These are phyloP conservation scores for Dryas alaskensis DNA, from an alignment of 306 rosid species.

Conservation along the genomic window DNA sequence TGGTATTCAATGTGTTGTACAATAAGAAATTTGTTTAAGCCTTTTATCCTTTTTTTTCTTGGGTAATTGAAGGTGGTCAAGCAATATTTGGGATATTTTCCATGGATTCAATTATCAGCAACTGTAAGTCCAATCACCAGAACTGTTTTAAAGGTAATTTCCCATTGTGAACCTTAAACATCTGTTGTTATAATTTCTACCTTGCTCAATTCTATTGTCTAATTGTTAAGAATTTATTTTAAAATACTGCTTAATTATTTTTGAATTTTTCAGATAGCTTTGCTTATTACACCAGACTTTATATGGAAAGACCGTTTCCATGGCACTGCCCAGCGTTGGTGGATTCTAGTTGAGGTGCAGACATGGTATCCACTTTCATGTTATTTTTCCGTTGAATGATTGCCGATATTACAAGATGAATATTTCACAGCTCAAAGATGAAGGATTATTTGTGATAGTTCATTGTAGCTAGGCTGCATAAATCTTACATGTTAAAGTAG, in stretches of 20 bases:
- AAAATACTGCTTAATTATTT: constrained; percentile 1
- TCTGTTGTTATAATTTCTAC: not conserved
- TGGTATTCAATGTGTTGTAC: constrained; percentile 12
- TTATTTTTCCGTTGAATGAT: constrained; percentile 9
- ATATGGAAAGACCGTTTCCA: constrained; percentile 94
- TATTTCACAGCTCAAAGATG: too few relatives aligned
- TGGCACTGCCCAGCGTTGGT: constrained; percentile 85
- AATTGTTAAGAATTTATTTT: not conserved
- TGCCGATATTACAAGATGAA: not conserved
- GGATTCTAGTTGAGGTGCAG: constrained; percentile 95
- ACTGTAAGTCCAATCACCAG: constrained; percentile 95
- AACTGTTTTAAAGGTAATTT: constrained; percentile 85
- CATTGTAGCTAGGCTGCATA: not conserved
- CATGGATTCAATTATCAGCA: constrained; percentile 86
- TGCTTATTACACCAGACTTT: constrained; percentile 64
- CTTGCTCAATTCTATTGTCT: not conserved
- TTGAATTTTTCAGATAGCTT: constrained; percentile 57
- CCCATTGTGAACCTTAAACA: not conserved
- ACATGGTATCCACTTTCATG: constrained; percentile 12
- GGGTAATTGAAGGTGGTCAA: constrained; percentile 57
- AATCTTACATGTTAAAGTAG: not conserved
- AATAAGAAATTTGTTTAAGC: constrained; percentile 11
- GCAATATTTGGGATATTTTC: constrained; percentile 83
- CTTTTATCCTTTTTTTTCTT: constrained; percentile 26
- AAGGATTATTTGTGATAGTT: too few relatives aligned